A percentile compares a stretch with the other conserved stretches of the same genome.
phyloP scores from a whole-genome alignment of 2,329 filamentous ascomycete species.

The Exophiala xenobiotica region DNA sequence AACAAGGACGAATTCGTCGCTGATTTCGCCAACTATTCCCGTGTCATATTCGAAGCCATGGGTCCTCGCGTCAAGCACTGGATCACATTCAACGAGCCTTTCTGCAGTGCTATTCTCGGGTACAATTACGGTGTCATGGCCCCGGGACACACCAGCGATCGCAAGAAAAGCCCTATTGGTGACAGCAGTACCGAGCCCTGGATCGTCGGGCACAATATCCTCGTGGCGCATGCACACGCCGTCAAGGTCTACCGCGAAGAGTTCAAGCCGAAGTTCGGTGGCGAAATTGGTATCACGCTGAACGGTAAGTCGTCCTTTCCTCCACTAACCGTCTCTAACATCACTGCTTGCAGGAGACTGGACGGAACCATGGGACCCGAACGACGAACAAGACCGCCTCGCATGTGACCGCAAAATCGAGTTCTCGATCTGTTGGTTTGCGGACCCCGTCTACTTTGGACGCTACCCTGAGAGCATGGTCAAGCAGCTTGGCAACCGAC shows the following conservation, averaged over 20 bases:
- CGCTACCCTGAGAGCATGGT: slow-evolving; percentile 82
- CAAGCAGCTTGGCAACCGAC: slow-evolving; percentile 72
- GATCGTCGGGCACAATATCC: slow-evolving; percentile 76
- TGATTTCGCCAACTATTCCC: slow-evolving; percentile 77
- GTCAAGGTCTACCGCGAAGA: slow-evolving; percentile 81
- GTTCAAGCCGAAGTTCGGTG: slow-evolving; percentile 69
- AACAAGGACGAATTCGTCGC: slow-evolving; percentile 79
- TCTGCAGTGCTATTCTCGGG: slow-evolving; percentile 77
- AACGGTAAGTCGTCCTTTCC: slow-evolving; percentile 57
- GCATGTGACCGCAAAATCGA: slow-evolving; percentile 79
- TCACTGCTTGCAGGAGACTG: slow-evolving; percentile 60
- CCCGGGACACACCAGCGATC: slow-evolving; percentile 77
- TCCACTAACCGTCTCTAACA: neutral
- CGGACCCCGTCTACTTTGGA: slow-evolving; percentile 81
- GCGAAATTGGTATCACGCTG: slow-evolving; percentile 82
- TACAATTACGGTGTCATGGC: slow-evolving; percentile 77
- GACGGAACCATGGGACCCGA: slow-evolving; percentile 77
- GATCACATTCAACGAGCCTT: slow-evolving; percentile 91
- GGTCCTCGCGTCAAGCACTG: slow-evolving; percentile 76
- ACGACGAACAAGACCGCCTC: slow-evolving; percentile 71
- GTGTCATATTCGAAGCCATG: slow-evolving; percentile 71
- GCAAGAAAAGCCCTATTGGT: slow-evolving; percentile 66
- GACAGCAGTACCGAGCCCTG: slow-evolving; percentile 77
- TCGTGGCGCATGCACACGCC: slow-evolving; percentile 75
- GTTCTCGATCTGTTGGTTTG: slow-evolving; percentile 86